Evolutionary conservation across 2,329 filamentous ascomycete genomes (phyloP).

Genomic region (Teratosphaeria gauchensis): DNA sequence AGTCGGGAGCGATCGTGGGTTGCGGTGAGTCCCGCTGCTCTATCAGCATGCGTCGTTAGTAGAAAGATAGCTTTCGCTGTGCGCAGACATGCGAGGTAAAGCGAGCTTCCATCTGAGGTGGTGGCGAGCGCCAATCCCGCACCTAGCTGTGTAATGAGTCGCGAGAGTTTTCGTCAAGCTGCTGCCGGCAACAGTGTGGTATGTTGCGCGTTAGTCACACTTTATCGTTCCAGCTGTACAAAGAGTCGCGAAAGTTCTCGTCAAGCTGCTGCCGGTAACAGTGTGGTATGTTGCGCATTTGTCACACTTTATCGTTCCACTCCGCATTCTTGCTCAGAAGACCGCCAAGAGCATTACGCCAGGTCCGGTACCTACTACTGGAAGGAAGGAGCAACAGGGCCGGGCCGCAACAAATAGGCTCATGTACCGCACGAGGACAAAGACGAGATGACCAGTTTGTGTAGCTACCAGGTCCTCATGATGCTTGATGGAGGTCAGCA

Average conservation of each 20-base stretch:
- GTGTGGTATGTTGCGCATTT: not conserved
- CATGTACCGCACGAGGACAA: not conserved
- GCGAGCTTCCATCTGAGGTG: not conserved
- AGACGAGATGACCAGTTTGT: not conserved
- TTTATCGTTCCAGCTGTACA: not conserved
- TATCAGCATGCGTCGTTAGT: not conserved
- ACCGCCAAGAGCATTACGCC: not conserved
- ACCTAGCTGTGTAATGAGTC: not conserved
- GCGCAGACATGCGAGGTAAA: not conserved
- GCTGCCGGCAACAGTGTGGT: not conserved
- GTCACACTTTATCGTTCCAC: not conserved
- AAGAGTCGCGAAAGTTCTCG: not conserved
- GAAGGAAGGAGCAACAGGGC: not conserved
- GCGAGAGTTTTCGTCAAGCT: not conserved
- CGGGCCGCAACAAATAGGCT: not conserved
- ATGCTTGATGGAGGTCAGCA: not conserved
- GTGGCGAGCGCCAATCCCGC: not conserved
- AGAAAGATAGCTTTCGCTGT: not conserved
- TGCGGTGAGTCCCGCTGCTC: not conserved
- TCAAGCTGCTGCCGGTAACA: not conserved
- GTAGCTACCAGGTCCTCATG: not conserved
- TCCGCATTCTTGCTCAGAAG: not conserved
- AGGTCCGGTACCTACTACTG: not conserved
- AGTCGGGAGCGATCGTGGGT: not conserved
- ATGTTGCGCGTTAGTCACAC: not conserved